A percentile compares a stretch with the other conserved stretches of the same genome.
Conservation (phyloP, 441 rosid species). For the Pelargonium citronellum region DNA sequence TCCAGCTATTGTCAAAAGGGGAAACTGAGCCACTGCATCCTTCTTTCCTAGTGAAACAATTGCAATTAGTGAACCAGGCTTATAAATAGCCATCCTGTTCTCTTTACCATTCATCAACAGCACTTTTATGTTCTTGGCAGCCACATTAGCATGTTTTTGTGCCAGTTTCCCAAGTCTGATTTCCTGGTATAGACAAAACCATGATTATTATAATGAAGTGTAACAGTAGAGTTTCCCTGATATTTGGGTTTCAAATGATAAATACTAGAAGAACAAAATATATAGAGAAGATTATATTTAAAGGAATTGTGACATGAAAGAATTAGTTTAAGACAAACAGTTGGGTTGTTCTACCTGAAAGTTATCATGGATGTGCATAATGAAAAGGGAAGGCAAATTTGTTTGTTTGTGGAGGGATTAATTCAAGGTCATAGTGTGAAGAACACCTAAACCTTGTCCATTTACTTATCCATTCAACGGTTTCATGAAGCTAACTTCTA, state of each 20-base stretch:
- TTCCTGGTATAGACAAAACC: constrained; percentile 41
- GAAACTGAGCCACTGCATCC: constrained; percentile 78
- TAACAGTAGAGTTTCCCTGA: not conserved
- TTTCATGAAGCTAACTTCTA: not conserved
- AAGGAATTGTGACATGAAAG: not conserved
- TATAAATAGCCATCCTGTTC: constrained; percentile 48
- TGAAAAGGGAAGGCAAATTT: not conserved
- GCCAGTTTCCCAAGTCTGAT: constrained; percentile 74
- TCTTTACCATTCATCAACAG: constrained; percentile 48
- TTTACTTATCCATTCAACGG: not conserved
- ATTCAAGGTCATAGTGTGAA: not conserved
- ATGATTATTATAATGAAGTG: not conserved
- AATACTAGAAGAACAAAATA: not conserved
- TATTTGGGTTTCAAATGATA: not conserved
- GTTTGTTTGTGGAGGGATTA: not conserved
- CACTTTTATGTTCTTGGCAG: constrained; percentile 58
- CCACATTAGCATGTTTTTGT: constrained; percentile 50
- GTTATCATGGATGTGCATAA: not conserved
- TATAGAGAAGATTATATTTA: not conserved
- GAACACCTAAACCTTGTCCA: too few relatives aligned
- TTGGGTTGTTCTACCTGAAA: not conserved
- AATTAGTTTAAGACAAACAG: not conserved
- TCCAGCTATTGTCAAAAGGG: constrained; percentile 55
- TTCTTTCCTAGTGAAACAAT: constrained; percentile 77
- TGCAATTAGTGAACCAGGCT: constrained; percentile 47